phyloP scores from a whole-genome alignment of 176 grass and related monocot genomes.

The Rhipidocladum racemiflorum region DNA sequence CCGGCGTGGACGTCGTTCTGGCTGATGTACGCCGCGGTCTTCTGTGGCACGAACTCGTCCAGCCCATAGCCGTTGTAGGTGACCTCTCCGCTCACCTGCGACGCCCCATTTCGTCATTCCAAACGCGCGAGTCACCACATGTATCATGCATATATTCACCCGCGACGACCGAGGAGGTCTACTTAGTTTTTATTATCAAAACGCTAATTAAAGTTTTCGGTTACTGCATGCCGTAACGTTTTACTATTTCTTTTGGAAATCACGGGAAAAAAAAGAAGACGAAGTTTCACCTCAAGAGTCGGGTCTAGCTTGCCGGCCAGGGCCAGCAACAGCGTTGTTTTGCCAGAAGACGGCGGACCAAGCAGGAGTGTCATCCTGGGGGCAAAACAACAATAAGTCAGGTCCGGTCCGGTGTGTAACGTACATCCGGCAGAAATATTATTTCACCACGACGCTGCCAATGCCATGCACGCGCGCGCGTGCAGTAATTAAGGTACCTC shows the following conservation, averaged over 20 bases:
- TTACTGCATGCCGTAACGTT: no score
- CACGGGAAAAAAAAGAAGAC: neutral
- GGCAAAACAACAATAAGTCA: neutral
- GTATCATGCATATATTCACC: no score
- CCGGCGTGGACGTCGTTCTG: slow-evolving; percentile 75
- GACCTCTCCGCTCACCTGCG: slow-evolving; percentile 49
- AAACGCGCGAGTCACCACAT: no score
- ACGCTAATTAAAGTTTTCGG: no score
- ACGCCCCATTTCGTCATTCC: no score
- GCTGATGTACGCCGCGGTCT: slow-evolving; percentile 81
- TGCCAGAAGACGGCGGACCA: slow-evolving; percentile 78
- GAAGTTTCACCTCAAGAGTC: slow-evolving; percentile 37
- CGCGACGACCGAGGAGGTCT: no score
- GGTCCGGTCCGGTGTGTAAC: neutral
- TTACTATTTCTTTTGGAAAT: neutral
- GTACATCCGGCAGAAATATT: neutral
- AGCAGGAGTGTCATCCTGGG: slow-evolving; percentile 80
- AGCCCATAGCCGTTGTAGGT: slow-evolving; percentile 69
- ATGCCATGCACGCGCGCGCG: no score
- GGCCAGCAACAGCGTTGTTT: slow-evolving; percentile 71
- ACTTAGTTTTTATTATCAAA: no score
- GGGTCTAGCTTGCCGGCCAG: slow-evolving; percentile 80
- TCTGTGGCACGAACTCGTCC: slow-evolving; percentile 80
- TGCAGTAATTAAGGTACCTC: no score
- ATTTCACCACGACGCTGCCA: neutral